Evolutionary conservation across 805 yeast species (phyloP), one percentile per base, ranked within the genome.

Genomic region (Metschnikowia baotianmanensis): DNA sequence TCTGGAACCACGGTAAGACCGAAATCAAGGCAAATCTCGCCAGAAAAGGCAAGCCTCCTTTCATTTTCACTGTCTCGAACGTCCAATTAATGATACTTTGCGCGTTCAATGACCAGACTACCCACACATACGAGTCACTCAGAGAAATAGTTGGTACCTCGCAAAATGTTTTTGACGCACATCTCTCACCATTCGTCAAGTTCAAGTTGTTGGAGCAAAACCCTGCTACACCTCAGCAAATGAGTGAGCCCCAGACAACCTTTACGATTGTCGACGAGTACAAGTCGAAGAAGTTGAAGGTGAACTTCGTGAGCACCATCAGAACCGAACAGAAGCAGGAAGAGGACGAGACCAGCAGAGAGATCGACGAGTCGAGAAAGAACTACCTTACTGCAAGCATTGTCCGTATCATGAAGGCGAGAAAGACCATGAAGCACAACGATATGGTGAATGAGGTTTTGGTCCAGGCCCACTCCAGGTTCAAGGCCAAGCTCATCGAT

Each of bases 391-490:
- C 88, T 57, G 96, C 98, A 2, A 86, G 96, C 56, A 88, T 93
- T 64, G 98, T 91, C 28, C 77, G 99, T 55, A 86, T 91, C 57
- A 93, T 91, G 98, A 91, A 91, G 69, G 90, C 96, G 1, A 77
- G 96, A 57, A 86, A 89, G 61, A 74, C 72, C 31, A 70, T 87
- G 53, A 78, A 79, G 49, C 97, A 90, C 59, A 84, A 82, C 35
- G 82, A 81, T 40, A 74, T 91, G 55, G 82, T 89, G 30, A 86
- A 84, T 53, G 98, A 91, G 61, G 91, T 90, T 30, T 82, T 87
- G 53, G 84, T 86, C 45, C 96, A 88, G 59, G 80, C 96, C 3
- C 82, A 81, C 50, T 71, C 78, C 35, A 75, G 98, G 52, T 91
- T 93, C 71, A 79, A 76, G 52, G 96, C 98, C 5, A 81, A 82